Evolutionary conservation across 257 asterid species (phyloP), one percentile per base, ranked within the genome.

Genomic region (Nicotiana knightiana): DNA sequence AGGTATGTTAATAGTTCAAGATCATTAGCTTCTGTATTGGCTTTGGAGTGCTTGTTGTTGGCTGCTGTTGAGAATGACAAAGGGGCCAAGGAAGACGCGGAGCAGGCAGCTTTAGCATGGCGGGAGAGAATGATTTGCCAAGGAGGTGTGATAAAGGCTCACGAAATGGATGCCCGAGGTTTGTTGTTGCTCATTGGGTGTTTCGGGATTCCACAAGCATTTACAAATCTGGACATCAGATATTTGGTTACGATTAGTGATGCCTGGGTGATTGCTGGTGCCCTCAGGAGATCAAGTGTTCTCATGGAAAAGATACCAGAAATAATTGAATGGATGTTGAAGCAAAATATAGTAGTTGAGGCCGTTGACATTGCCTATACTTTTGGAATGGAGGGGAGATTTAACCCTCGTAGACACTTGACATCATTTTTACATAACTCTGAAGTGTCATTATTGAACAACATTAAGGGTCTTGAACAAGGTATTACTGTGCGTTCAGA

Each of bases 151-250:
- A 67, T 81, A 18, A 85, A 58, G 82, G 93, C 97, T 76, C 59
- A 80, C 71, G 81, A 89, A 89, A 89, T 88, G 24, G 99, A 93
- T 87, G 94, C 97, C 4, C 90, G 97, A 6, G 98, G 97, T 53
- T 87, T 95, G 88, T 83, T 95, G 82, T 67, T 93, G 86, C 88
- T 95, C 64, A 81, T 95, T 53, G 92, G 90, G 51, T 91, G 97
- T 82, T 95, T 92, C 71, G 98, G 97, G 77, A 77, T 91, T 26
- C 94, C 96, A 24, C 13, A 26, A 35, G 18, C 32, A 73, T 93
- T 95, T 82, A 86, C 62, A 82, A 79, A 64, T 84, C 90, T 86
- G 67, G 96, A 93, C 85, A 67, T 92, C 24, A 86, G 89, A 87
- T 92, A 88, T 87, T 89, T 95, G 89, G 68, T 89, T 83, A 68